Conservation (phyloP, 139 green algal genomes). For the Monoraphidium neglectum region DNA sequence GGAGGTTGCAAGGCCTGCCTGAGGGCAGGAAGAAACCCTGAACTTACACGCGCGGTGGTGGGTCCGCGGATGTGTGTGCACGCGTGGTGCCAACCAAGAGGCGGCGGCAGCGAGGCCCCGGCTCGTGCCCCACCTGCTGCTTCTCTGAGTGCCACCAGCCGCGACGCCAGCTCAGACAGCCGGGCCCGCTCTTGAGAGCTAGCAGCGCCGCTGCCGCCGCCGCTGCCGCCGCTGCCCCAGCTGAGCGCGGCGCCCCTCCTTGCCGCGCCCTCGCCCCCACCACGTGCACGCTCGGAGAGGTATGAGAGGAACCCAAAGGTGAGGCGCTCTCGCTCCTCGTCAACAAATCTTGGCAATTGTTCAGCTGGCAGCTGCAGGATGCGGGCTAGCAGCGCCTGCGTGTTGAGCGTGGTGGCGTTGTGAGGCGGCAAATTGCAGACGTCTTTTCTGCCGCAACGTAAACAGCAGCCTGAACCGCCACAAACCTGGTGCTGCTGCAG, state of each 20-base stretch:
- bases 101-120: background rate
- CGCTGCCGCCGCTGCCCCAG: background rate
- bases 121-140: background rate
- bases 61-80: background rate
- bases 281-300: constrained; percentile 6
- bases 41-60: background rate
- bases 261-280: background rate
- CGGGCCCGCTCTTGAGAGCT: background rate
- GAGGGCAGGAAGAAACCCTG: background rate
- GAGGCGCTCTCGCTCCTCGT: background rate
- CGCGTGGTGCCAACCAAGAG: background rate
- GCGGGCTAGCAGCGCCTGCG: too few relatives aligned
- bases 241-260: background rate
- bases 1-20: background rate
- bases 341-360: too few relatives aligned
- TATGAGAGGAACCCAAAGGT: constrained; percentile 13
- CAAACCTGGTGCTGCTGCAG: too few relatives aligned
- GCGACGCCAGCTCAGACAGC: constrained; percentile 9
- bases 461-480: too few relatives aligned
- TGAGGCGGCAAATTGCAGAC: too few relatives aligned
- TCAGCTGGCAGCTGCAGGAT: too few relatives aligned
- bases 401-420: too few relatives aligned
- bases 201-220: too few relatives aligned
- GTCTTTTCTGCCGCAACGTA: too few relatives aligned
- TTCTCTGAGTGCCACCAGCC: constrained; percentile 18